Evolutionary conservation across 805 yeast species (phyloP).

Genomic region (Komagataella pseudopastoris): DNA sequence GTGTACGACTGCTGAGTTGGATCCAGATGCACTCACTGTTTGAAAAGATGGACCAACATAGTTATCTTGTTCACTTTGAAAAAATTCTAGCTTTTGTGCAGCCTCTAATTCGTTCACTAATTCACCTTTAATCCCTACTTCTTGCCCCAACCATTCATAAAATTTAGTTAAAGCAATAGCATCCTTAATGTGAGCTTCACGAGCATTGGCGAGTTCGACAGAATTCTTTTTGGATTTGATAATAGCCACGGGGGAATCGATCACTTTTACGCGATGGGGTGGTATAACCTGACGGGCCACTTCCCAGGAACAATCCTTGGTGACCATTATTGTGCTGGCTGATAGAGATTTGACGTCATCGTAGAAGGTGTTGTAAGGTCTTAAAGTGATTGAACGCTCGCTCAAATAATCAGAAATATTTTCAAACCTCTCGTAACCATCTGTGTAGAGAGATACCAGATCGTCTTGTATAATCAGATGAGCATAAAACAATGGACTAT

Average conservation of each 20-base stretch:
- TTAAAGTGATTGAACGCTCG: slow-evolving; percentile 26
- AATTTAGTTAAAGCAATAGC: slow-evolving; percentile 65
- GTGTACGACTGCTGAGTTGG: slow-evolving; percentile 66
- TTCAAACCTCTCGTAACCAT: slow-evolving; percentile 17
- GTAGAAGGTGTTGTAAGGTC: slow-evolving; percentile 33
- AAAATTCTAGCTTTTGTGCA: slow-evolving; percentile 35
- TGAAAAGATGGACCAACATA: slow-evolving; percentile 63
- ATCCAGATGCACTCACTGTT: slow-evolving; percentile 64
- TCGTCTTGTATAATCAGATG: slow-evolving; percentile 35
- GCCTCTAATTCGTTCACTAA: slow-evolving; percentile 47
- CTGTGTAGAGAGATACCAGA: slow-evolving; percentile 26
- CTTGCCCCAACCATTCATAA: slow-evolving; percentile 71
- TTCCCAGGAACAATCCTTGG: slow-evolving; percentile 6
- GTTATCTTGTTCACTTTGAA: slow-evolving; percentile 24
- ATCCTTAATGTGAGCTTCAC: slow-evolving; percentile 70
- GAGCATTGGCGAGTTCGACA: slow-evolving; percentile 60
- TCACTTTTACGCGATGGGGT: slow-evolving; percentile 25
- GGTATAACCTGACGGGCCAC: slow-evolving; percentile 17
- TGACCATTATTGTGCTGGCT: slow-evolving; percentile 8
- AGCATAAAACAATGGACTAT: slow-evolving; percentile 77
- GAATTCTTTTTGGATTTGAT: slow-evolving; percentile 68
- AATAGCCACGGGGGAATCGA: slow-evolving; percentile 28
- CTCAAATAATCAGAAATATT: slow-evolving; percentile 25
- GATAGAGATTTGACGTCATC: slow-evolving; percentile 24
- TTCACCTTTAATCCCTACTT: slow-evolving; percentile 26